Conservation (phyloP, 73 alveolate genomes). For the Effrenium voratum region DNA sequence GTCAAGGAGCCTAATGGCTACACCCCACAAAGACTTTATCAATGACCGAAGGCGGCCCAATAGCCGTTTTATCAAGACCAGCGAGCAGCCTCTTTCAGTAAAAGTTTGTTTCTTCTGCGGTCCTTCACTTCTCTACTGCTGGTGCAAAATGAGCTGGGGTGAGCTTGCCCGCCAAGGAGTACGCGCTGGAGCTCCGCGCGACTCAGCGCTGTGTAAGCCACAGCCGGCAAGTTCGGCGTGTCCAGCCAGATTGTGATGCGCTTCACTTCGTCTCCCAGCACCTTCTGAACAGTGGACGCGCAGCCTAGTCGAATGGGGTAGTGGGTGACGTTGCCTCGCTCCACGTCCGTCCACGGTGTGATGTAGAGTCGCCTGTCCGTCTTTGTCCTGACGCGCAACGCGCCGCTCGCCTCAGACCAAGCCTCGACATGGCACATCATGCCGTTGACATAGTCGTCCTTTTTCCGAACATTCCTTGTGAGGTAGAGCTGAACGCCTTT, state of each 20-base stretch:
- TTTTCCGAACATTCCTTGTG: conserved; percentile 4
- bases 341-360: not conserved
- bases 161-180: no score
- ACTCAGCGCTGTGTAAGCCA: conserved; percentile 6
- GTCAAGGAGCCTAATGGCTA: no score
- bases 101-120: no score
- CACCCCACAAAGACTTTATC: no score
- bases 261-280: not conserved
- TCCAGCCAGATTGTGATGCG: conserved; percentile 4
- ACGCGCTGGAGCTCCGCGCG: no score
- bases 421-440: not conserved
- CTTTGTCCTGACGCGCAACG: not conserved
- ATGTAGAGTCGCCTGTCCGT: not conserved
- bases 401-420: not conserved
- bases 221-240: conserved; percentile 5
- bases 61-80: no score
- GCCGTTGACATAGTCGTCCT: not conserved
- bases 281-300: not conserved
- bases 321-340: not conserved
- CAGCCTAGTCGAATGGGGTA: conserved; percentile 6
- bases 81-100: no score
- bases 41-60: no score
- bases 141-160: no score
- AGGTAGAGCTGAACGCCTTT: not conserved
- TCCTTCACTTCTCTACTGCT: no score